Conservation (phyloP, 148 eudicot species). For the Mesembryanthemum crystallinum region DNA sequence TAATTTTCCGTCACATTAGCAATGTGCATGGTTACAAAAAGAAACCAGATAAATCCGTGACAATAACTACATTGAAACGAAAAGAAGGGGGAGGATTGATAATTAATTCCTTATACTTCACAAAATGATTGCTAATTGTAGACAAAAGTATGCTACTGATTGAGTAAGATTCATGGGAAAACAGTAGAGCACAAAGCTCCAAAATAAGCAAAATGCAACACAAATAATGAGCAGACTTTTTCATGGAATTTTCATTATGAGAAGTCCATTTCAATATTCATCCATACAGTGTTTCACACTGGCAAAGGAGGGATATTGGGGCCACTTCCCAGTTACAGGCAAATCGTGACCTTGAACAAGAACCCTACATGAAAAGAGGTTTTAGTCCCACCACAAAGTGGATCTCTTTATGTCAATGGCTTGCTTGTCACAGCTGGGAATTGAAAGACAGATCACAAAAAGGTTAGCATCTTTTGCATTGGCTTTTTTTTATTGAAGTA, state of each 20-base stretch:
- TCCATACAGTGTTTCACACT: slow-evolving; percentile 17
- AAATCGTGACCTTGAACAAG: slow-evolving; percentile 25
- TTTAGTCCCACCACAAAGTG: slow-evolving; percentile 11
- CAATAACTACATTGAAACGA: neutral
- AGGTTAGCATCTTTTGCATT: slow-evolving; percentile 29
- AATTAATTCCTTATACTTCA: neutral
- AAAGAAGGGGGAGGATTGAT: neutral
- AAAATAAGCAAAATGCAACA: slow-evolving; percentile 12
- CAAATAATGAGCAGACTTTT: slow-evolving; percentile 14
- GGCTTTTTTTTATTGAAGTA: neutral
- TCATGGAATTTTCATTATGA: slow-evolving; percentile 27
- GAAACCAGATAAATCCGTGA: neutral
- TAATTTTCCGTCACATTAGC: neutral
- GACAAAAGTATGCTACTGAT: neutral
- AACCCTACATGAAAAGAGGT: slow-evolving; percentile 16
- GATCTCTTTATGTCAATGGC: slow-evolving; percentile 7
- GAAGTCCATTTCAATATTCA: slow-evolving; percentile 20
- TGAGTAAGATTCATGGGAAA: neutral
- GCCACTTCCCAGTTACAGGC: slow-evolving; percentile 19
- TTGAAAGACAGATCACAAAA: slow-evolving; percentile 33
- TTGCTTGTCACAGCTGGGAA: slow-evolving; percentile 17
- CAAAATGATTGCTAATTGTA: neutral
- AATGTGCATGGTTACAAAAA: neutral
- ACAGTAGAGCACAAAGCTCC: slow-evolving; percentile 6
- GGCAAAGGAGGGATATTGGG: slow-evolving; percentile 1